Conservation (phyloP, 768 basidiomycete species). For the Lanmaoa rubissima region DNA sequence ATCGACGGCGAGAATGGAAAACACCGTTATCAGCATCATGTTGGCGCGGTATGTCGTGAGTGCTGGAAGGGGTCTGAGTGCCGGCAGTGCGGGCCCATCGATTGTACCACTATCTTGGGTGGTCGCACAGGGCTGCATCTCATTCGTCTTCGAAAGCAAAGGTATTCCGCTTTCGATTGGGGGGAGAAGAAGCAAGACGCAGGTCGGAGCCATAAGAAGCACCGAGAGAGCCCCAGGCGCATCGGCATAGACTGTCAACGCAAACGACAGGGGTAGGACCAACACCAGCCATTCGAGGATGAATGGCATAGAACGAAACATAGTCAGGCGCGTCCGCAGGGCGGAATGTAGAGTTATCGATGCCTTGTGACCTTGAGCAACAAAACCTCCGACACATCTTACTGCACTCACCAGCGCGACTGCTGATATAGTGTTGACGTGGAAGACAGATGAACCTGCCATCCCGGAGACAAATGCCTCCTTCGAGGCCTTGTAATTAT, state of each 20-base stretch:
- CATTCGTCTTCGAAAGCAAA: slow-evolving; percentile 45
- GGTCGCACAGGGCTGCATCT: background rate
- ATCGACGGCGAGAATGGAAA: slow-evolving; percentile 94
- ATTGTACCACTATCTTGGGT: background rate
- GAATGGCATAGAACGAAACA: slow-evolving; percentile 38
- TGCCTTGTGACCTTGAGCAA: slow-evolving; percentile 44
- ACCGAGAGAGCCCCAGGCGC: slow-evolving; percentile 51
- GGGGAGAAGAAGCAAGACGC: slow-evolving; percentile 43
- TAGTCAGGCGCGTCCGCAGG: slow-evolving; percentile 47
- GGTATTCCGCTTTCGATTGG: slow-evolving; percentile 45
- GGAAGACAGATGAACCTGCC: slow-evolving; percentile 64
- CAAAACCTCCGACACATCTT: background rate
- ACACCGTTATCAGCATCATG: slow-evolving; percentile 91
- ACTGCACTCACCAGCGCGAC: slow-evolving; percentile 56
- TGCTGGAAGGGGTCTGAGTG: slow-evolving; percentile 58
- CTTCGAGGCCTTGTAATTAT: slow-evolving; percentile 70
- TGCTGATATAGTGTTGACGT: slow-evolving; percentile 67
- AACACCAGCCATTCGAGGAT: slow-evolving; percentile 61
- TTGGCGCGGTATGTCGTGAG: slow-evolving; percentile 88
- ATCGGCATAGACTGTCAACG: slow-evolving; percentile 73
- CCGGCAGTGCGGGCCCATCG: background rate
- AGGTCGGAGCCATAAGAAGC: slow-evolving; percentile 46
- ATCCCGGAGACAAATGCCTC: slow-evolving; percentile 78
- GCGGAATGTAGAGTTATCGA: slow-evolving; percentile 72
- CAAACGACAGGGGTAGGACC: slow-evolving; percentile 74